Conservation (phyloP, 805 yeast genomes). For the Nakazawaea siamensis region DNA sequence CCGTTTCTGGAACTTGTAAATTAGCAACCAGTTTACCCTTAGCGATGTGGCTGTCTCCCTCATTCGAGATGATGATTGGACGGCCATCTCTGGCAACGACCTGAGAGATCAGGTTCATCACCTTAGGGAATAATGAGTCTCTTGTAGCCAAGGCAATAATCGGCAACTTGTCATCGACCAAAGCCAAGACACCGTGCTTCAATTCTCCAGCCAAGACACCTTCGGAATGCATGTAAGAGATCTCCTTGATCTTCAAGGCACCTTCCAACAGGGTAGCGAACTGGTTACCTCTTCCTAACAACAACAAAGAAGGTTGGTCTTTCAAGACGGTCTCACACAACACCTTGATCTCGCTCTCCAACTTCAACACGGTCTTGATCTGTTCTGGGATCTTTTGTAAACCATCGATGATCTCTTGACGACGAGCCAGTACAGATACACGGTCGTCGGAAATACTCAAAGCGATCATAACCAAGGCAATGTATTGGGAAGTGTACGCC, state of each 20-base stretch:
- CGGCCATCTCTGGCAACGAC: conserved; percentile 96
- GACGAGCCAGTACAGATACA: conserved; percentile 67
- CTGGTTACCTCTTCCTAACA: conserved; percentile 97
- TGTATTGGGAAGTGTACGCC: conserved; percentile 97
- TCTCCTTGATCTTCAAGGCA: conserved; percentile 95
- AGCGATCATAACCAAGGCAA: conserved; percentile 96
- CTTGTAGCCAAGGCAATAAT: conserved; percentile 94
- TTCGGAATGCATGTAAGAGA: conserved; percentile 97
- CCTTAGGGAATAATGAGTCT: conserved; percentile 94
- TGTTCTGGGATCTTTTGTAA: conserved; percentile 78
- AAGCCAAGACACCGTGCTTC: conserved; percentile 96
- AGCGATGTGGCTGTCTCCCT: conserved; percentile 60
- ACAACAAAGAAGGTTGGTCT: conserved; percentile 76
- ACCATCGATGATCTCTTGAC: conserved; percentile 79
- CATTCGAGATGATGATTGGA: conserved; percentile 87
- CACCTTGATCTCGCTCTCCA: conserved; percentile 66
- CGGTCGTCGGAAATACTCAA: conserved; percentile 90
- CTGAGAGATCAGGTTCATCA: conserved; percentile 91
- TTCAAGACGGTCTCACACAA: conserved; percentile 69
- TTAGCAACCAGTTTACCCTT: conserved; percentile 54
- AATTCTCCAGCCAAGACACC: conserved; percentile 99
- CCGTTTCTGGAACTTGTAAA: conserved; percentile 89
- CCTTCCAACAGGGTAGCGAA: conserved; percentile 97
- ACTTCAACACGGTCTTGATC: conserved; percentile 64
- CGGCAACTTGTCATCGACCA: conserved; percentile 90